A percentile compares a stretch with the other conserved stretches of the same genome.
Evolutionary conservation across 1,284 basidiomycete genomes (phyloP).

Genomic region (Cerioporus squamosus): DNA sequence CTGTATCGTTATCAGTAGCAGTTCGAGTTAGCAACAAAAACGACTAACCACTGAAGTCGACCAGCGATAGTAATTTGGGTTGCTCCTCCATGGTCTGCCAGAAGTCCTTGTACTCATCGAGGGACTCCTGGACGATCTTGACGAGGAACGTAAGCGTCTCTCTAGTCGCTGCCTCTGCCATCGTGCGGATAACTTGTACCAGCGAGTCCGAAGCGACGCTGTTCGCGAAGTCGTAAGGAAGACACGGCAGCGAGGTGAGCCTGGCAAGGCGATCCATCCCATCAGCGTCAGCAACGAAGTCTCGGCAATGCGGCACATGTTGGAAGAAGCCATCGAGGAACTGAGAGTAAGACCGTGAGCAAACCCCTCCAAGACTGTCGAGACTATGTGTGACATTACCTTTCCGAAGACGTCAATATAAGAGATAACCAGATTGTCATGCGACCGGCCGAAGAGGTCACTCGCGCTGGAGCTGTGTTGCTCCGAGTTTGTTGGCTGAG

Average conservation of each 20-base stretch:
- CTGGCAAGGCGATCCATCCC: constrained; percentile 80
- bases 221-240: constrained; percentile 89
- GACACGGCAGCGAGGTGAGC: constrained; percentile 83
- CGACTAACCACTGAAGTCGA: constrained; percentile 55
- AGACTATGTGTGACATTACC: constrained; percentile 51
- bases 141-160: constrained; percentile 79
- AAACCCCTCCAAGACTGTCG: neutral
- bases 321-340: constrained; percentile 96
- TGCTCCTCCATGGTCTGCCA: constrained; percentile 62
- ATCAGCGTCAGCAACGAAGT: constrained; percentile 82
- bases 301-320: constrained; percentile 86
- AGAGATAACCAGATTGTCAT: constrained; percentile 76
- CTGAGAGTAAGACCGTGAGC: constrained; percentile 42
- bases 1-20: constrained; percentile 14
- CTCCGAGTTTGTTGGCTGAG: constrained; percentile 5
- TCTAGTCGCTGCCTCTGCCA: constrained; percentile 85
- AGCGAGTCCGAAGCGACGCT: constrained; percentile 85
- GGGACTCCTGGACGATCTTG: constrained; percentile 70
- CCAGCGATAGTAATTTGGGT: constrained; percentile 64
- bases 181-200: constrained; percentile 85
- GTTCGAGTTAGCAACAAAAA: neutral
- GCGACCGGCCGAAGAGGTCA: constrained; percentile 49
- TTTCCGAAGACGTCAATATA: constrained; percentile 79
- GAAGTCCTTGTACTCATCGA: constrained; percentile 73
- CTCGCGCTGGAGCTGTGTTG: constrained; percentile 33